Evolutionary conservation across 768 basidiomycete genomes (phyloP), one percentile per base, ranked within the genome.

Genomic region (Tylopilus vinaceipallidus): DNA sequence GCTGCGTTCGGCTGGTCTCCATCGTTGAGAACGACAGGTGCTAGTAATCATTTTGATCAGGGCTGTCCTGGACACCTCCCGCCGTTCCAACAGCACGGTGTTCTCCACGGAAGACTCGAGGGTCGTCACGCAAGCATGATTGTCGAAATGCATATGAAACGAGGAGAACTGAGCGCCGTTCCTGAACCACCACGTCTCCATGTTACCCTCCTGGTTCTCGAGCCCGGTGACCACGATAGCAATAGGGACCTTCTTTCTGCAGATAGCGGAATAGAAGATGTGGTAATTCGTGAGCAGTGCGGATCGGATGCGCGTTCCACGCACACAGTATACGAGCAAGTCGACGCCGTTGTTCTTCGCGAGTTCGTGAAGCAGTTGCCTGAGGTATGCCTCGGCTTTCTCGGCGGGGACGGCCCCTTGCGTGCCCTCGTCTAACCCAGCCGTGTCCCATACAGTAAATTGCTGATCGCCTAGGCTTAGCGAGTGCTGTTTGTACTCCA

Each of bases 271-370:
- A 20, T 66, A 60, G 52, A 75, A 72, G 26, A 74, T 52, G 27
- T 61, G 59, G 62, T 74, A 76, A 42, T 75, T 77, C 35, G 66
- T 63, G 36, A 66, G 60, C 26, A 67, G 50, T 2, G 65, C 57
- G 20, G 66, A 61, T 42, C 59, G 62, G 47, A 74, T 63, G 49
- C 72, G 61, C 13, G 74, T 67, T n/a, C 67, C 72, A 6, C 70
- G 69, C 54, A 74, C 69, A 37, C 69, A 68, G 55, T 68, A 76
- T 7, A 76, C 52, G 32, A 77, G 70, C 30, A 77, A 63, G 59
- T 63, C 67, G 45, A 77, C 52, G 16, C 75, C 73, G 10, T 58
- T 61, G 27, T 70, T 67, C 32, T 58, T 66, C 24, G 50, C 53
- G 14, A 77, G 61, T 9, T 56, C 64, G 13, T 61, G 63, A 34